Percentiles rank a stretch among this genome's conserved stretches.
These are phyloP conservation scores for Solanum chacoense DNA, from an alignment of 305 asterid species.

Conservation along the genomic window DNA sequence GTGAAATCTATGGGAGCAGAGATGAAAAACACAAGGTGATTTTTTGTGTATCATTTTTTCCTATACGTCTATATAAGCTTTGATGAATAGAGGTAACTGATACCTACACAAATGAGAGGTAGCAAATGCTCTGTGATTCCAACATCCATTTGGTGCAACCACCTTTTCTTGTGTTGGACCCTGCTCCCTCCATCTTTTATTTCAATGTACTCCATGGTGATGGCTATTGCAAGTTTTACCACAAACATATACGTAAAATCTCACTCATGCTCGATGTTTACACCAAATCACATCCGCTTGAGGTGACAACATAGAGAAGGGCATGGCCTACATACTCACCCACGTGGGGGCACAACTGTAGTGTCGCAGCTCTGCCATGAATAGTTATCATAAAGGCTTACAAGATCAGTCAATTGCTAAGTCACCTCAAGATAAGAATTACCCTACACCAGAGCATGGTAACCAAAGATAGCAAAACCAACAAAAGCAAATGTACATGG, in stretches of 20 bases:
- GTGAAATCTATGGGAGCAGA: neutral
- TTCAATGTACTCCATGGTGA: neutral
- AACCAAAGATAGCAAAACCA: neutral
- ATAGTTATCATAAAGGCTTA: neutral
- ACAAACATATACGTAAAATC: neutral
- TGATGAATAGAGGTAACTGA: neutral
- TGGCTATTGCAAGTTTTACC: neutral
- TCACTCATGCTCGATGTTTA: neutral
- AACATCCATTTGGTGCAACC: neutral
- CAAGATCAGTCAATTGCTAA: neutral
- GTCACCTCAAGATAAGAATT: neutral
- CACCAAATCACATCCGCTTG: neutral
- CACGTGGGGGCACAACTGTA: neutral
- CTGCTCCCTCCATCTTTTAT: neutral
- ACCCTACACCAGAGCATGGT: neutral
- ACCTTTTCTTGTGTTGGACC: neutral
- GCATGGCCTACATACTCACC: neutral
- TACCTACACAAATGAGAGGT: neutral
- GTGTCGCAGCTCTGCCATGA: neutral
- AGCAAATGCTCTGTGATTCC: neutral
- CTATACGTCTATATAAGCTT: too few relatives aligned
- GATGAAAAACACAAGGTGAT: neutral
- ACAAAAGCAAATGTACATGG: neutral
- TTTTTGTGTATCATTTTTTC: neutral
- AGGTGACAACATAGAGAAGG: neutral